Conservation (phyloP, 176 grass and related monocot species). For the Ananas comosus region DNA sequence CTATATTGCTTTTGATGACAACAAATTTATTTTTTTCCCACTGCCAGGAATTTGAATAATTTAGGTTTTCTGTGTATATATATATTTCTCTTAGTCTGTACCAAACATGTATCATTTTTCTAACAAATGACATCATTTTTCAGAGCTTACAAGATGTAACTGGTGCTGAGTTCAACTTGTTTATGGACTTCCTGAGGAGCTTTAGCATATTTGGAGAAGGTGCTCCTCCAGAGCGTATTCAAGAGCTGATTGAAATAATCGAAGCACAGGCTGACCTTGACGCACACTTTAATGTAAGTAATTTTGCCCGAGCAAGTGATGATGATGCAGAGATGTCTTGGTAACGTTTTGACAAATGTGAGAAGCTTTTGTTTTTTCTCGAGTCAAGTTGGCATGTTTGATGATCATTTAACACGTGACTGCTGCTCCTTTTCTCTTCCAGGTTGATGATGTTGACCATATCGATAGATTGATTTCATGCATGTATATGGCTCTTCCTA, state of each 20-base stretch:
- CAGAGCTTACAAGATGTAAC: constrained; percentile 99
- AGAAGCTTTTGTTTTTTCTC: not conserved
- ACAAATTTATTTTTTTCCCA: not conserved
- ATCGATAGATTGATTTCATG: constrained; percentile 85
- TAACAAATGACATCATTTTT: constrained; percentile 19
- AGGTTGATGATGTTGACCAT: constrained; percentile 88
- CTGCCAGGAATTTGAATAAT: not conserved
- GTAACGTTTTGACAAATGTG: not conserved
- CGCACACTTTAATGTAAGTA: constrained; percentile 85
- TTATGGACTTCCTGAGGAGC: constrained; percentile 88
- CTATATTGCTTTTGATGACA: not conserved
- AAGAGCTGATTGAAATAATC: constrained; percentile 97
- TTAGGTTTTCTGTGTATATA: too few relatives aligned
- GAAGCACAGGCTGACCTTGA: constrained; percentile 95
- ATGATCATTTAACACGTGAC: not conserved
- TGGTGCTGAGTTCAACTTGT: constrained; percentile 86
- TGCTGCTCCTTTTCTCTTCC: constrained; percentile 14
- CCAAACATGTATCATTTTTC: not conserved
- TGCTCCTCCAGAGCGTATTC: constrained; percentile 74
- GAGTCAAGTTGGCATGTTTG: not conserved
- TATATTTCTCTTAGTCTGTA: too few relatives aligned
- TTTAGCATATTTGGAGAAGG: constrained; percentile 89
- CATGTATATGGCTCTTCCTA: constrained; percentile 95
- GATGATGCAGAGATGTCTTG: not conserved
- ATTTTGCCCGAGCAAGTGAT: not conserved